Evolutionary conservation across 148 eudicot genomes (phyloP).

Genomic region (Cornus florida): DNA sequence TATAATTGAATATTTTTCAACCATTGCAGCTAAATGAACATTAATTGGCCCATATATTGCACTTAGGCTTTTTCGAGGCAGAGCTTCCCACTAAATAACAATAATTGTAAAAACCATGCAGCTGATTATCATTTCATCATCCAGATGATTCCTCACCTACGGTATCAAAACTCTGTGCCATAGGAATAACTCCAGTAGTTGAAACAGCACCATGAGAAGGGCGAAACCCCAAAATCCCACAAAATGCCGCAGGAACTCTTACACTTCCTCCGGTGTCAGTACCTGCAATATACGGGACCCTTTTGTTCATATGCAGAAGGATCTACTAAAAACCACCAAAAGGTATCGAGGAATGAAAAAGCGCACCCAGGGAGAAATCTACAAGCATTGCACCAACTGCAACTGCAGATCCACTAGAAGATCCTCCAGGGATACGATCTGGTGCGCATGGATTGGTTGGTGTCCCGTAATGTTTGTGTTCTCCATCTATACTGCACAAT

Average conservation of each 20-base stretch:
- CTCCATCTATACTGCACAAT: constrained; percentile 76
- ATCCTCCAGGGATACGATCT: constrained; percentile 92
- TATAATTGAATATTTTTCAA: neutral
- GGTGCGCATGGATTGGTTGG: constrained; percentile 78
- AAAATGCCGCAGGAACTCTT: constrained; percentile 86
- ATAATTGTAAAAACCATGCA: neutral
- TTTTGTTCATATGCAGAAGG: neutral
- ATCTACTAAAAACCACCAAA: neutral
- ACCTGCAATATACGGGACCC: constrained; percentile 32
- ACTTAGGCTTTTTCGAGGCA: neutral
- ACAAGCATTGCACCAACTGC: constrained; percentile 80
- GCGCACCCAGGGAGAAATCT: constrained; percentile 75
- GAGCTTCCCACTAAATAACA: neutral
- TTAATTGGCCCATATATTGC: neutral
- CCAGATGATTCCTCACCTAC: constrained; percentile 52
- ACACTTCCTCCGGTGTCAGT: constrained; percentile 99
- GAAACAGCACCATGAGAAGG: constrained; percentile 86
- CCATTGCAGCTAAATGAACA: neutral
- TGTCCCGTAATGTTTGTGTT: constrained; percentile 82
- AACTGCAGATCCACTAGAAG: too few relatives aligned
- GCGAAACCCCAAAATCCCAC: constrained; percentile 89
- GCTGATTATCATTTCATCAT: neutral
- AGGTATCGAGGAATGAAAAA: neutral
- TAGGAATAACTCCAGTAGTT: constrained; percentile 74
- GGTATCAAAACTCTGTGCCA: constrained; percentile 97